Evolutionary conservation across 176 grass and related monocot species (phyloP).

Genomic region (Saccharum officinarum): DNA sequence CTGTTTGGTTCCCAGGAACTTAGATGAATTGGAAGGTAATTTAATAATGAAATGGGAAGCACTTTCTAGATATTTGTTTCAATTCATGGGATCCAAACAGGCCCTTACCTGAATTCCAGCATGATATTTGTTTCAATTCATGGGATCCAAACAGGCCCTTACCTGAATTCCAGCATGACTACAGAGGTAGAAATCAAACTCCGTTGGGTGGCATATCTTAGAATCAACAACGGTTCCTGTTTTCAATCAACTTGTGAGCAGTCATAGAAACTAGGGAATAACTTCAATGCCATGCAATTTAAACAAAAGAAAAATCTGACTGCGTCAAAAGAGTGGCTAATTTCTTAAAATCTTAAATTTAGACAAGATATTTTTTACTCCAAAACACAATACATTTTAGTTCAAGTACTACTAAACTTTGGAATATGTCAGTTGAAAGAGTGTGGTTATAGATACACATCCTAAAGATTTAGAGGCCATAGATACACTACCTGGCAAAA

Average conservation of each 20-base stretch:
- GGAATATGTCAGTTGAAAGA: neutral
- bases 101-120: slow-evolving; percentile 93
- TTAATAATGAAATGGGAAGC: too few species aligned
- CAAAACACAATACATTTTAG: neutral
- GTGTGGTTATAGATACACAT: neutral
- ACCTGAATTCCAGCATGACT: slow-evolving; percentile 99
- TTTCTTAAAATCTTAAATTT: neutral
- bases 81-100: too few species aligned
- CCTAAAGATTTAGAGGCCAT: slow-evolving; percentile 20
- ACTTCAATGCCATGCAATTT: neutral
- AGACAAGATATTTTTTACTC: neutral
- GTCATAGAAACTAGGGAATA: slow-evolving; percentile 8
- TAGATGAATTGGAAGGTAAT: too few species aligned
- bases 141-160: neutral
- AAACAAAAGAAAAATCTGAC: neutral
- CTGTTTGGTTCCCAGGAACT: too few species aligned
- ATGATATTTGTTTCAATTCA: slow-evolving; percentile 49
- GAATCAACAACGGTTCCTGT: slow-evolving; percentile 98
- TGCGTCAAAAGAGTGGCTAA: neutral
- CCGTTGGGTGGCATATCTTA: slow-evolving; percentile 94
- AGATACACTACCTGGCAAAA: slow-evolving; percentile 75
- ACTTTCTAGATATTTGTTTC: too few species aligned
- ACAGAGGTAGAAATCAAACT: slow-evolving; percentile 99
- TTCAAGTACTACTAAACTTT: neutral
- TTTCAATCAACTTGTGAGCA: slow-evolving; percentile 9